Conservation (phyloP, 352 stramenopile genomes). For the Phytophthora kernoviae region DNA sequence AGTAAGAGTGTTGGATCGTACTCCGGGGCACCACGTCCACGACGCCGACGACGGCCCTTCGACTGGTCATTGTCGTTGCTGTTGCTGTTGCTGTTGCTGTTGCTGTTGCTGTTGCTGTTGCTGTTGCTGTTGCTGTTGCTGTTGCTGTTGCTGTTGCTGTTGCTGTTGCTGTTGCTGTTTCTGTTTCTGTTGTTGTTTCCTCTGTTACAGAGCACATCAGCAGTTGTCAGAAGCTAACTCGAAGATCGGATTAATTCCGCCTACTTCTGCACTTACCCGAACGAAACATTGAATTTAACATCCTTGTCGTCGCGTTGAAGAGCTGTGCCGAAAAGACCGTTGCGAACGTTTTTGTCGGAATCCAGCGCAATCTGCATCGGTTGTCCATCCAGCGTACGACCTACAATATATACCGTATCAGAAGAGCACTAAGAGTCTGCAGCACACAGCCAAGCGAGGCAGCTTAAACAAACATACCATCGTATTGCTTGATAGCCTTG, state of each 20-base stretch:
- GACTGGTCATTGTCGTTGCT: conserved; percentile 37
- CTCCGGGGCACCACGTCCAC: conserved; percentile 37
- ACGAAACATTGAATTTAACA: conserved; percentile 84
- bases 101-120: no score
- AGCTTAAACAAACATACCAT: conserved; percentile 41
- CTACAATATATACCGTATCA: conserved; percentile 22
- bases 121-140: no score
- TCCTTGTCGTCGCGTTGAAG: conserved; percentile 62
- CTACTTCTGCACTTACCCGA: conserved; percentile 45
- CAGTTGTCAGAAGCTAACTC: neutral
- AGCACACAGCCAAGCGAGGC: neutral
- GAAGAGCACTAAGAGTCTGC: neutral
- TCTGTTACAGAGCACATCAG: conserved; percentile 10
- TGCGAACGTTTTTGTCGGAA: conserved; percentile 71
- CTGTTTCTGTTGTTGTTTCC: conserved; percentile 33
- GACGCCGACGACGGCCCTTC: conserved; percentile 52
- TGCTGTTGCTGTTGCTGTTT: no score
- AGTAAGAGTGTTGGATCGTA: conserved; percentile 7
- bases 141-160: no score
- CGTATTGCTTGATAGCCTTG: conserved; percentile 86
- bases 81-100: no score
- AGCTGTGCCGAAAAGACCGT: conserved; percentile 79
- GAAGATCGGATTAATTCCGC: neutral
- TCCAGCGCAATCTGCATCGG: conserved; percentile 80
- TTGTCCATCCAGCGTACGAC: conserved; percentile 74